phyloP scores from a whole-genome alignment of 148 eudicot genomes.

The Euryodendron excelsum region DNA sequence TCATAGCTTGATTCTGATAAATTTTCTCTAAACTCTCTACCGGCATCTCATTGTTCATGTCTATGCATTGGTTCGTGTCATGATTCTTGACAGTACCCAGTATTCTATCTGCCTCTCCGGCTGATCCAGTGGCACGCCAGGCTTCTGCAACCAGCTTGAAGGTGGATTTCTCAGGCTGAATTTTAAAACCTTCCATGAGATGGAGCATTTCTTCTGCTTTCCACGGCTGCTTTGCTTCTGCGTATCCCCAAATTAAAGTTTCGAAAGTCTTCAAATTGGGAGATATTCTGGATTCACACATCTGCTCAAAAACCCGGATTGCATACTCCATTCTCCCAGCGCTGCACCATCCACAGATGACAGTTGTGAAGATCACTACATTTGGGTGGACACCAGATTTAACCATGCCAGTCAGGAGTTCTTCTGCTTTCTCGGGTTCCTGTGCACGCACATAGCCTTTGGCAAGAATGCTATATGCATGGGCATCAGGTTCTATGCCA shows the following conservation, averaged over 20 bases:
- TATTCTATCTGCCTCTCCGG: slow-evolving; percentile 35
- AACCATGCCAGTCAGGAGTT: slow-evolving; percentile 50
- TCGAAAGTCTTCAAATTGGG: slow-evolving; percentile 81
- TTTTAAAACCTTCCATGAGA: slow-evolving; percentile 46
- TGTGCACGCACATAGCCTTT: slow-evolving; percentile 64
- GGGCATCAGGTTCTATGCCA: slow-evolving; percentile 63
- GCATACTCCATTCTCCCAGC: slow-evolving; percentile 63
- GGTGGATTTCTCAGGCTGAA: slow-evolving; percentile 58
- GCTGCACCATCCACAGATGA: slow-evolving; percentile 75
- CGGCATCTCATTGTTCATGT: slow-evolving; percentile 18
- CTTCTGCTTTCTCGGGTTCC: slow-evolving; percentile 72
- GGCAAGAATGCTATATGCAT: slow-evolving; percentile 76
- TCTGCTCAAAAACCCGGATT: slow-evolving; percentile 47
- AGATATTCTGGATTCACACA: slow-evolving; percentile 48
- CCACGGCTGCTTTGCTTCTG: slow-evolving; percentile 72
- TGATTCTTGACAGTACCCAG: slow-evolving; percentile 9
- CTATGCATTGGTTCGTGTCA: no score
- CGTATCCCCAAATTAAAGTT: slow-evolving; percentile 71
- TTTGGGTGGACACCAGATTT: slow-evolving; percentile 50
- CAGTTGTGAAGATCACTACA: slow-evolving; percentile 71
- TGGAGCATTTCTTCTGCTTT: slow-evolving; percentile 62
- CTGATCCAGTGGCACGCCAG: slow-evolving; percentile 48
- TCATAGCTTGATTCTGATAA: slow-evolving; percentile 28
- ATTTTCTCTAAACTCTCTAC: slow-evolving; percentile 31
- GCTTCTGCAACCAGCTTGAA: slow-evolving; percentile 49